These are phyloP conservation scores for Lentinula boryana DNA, from an alignment of 768 basidiomycete genomes.

Conservation along the genomic window DNA sequence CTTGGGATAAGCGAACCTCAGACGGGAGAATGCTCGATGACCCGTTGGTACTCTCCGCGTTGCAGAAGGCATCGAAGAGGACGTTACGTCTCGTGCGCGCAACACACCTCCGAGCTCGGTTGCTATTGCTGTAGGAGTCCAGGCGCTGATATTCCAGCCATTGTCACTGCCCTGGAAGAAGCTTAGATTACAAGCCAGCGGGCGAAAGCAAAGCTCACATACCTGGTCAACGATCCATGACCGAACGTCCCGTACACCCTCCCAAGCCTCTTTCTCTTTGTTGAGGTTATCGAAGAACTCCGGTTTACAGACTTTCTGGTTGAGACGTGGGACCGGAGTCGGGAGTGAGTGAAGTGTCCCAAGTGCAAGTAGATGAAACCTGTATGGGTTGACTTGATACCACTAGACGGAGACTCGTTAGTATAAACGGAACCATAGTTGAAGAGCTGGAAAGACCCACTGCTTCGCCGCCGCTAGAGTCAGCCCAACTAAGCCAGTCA, in stretches of 20 bases:
- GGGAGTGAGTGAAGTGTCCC: constrained; percentile 86
- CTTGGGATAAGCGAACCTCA: constrained; percentile 33
- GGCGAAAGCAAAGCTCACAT: not conserved
- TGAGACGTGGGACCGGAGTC: constrained; percentile 69
- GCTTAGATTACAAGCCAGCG: not conserved
- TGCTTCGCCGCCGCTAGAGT: constrained; percentile 59
- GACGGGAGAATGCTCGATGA: constrained; percentile 37
- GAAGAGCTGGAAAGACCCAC: constrained; percentile 29
- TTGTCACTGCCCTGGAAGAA: constrained; percentile 10
- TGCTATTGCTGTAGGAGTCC: constrained; percentile 46
- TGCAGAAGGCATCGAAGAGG: constrained; percentile 11
- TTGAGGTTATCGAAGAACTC: constrained; percentile 68
- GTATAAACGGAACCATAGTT: not conserved
- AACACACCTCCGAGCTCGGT: constrained; percentile 57
- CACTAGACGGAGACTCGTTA: constrained; percentile 30
- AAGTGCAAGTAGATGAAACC: constrained; percentile 80
- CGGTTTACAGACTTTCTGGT: constrained; percentile 85
- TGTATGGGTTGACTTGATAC: constrained; percentile 70
- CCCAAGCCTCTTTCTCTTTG: constrained; percentile 54
- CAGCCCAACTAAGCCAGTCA: constrained; percentile 75
- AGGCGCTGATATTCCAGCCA: constrained; percentile 31
- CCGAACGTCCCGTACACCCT: constrained; percentile 48
- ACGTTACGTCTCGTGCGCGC: constrained; percentile 34
- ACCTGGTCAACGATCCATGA: constrained; percentile 47
- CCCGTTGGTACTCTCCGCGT: constrained; percentile 28